Conservation (phyloP, 768 basidiomycete genomes). For the Suillus luteus region DNA sequence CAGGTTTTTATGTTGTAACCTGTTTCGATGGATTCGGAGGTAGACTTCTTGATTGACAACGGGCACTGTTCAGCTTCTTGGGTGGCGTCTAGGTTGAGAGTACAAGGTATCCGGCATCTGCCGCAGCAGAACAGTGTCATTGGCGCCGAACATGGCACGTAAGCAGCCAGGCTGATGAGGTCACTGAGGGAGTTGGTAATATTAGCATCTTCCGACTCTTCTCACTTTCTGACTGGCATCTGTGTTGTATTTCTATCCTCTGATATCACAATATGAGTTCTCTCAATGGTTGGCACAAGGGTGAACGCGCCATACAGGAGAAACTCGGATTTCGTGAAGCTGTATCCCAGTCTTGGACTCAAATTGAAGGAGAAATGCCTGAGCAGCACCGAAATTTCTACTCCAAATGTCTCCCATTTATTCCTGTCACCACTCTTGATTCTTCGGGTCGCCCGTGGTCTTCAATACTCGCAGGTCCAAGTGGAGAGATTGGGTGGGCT, state of each 20-base stretch:
- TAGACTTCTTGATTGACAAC: not conserved
- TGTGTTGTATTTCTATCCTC: not conserved
- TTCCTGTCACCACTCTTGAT: constrained; percentile 60
- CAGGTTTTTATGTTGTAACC: not conserved
- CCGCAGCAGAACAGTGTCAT: not conserved
- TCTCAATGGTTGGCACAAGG: constrained; percentile 43
- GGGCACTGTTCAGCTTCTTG: too few relatives aligned
- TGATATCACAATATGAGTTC: constrained; percentile 22
- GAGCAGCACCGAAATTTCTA: constrained; percentile 53
- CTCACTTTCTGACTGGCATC: not conserved
- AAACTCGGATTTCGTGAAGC: constrained; percentile 45
- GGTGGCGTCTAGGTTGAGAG: too few relatives aligned
- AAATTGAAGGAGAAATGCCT: constrained; percentile 49
- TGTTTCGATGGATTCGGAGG: not conserved
- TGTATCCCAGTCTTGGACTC: constrained; percentile 39
- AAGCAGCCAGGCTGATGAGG: not conserved
- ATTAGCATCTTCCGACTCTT: not conserved
- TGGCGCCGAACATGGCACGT: not conserved
- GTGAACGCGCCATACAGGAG: constrained; percentile 52
- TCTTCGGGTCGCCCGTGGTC: constrained; percentile 55
- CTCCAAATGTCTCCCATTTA: constrained; percentile 49
- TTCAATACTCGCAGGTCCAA: constrained; percentile 49
- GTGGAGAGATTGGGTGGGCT: constrained; percentile 49
- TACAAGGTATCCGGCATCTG: not conserved
- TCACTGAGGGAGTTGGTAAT: not conserved